These are phyloP conservation scores for Elsinoe arachidis DNA, from an alignment of 2,329 filamentous ascomycete species.

Conservation along the genomic window DNA sequence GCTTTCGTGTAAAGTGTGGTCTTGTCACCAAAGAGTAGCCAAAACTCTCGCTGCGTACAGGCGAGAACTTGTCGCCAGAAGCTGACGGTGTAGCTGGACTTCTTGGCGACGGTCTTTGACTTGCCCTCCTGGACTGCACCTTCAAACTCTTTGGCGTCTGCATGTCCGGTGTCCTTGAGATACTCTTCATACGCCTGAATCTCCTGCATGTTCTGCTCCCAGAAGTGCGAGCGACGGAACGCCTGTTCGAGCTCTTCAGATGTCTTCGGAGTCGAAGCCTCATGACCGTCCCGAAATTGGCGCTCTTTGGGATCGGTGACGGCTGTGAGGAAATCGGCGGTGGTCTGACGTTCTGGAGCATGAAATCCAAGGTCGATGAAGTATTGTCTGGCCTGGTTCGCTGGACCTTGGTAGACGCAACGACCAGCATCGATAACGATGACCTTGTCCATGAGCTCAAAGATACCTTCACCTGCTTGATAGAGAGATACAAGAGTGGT, in stretches of 20 bases:
- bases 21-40: constrained; percentile 67
- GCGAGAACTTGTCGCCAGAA: constrained; percentile 62
- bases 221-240: constrained; percentile 56
- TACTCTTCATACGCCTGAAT: constrained; percentile 53
- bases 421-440: constrained; percentile 66
- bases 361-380: constrained; percentile 58
- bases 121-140: constrained; percentile 57
- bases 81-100: constrained; percentile 68
- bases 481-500: constrained; percentile 65
- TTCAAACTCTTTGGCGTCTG: constrained; percentile 57
- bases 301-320: constrained; percentile 66
- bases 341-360: constrained; percentile 55
- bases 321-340: constrained; percentile 68
- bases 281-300: constrained; percentile 55
- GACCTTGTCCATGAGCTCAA: constrained; percentile 71
- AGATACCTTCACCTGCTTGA: constrained; percentile 61
- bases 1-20: constrained; percentile 69
- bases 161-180: constrained; percentile 48
- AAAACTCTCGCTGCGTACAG: constrained; percentile 64
- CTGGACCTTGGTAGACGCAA: constrained; percentile 58
- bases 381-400: constrained; percentile 53
- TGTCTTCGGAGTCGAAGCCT: constrained; percentile 59
- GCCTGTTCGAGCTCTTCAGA: constrained; percentile 59
- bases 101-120: constrained; percentile 55
- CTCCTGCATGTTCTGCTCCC: constrained; percentile 52